Evolutionary conservation across 2,329 filamentous ascomycete genomes (phyloP).

Genomic region (Emmonsiellopsis sp.): DNA sequence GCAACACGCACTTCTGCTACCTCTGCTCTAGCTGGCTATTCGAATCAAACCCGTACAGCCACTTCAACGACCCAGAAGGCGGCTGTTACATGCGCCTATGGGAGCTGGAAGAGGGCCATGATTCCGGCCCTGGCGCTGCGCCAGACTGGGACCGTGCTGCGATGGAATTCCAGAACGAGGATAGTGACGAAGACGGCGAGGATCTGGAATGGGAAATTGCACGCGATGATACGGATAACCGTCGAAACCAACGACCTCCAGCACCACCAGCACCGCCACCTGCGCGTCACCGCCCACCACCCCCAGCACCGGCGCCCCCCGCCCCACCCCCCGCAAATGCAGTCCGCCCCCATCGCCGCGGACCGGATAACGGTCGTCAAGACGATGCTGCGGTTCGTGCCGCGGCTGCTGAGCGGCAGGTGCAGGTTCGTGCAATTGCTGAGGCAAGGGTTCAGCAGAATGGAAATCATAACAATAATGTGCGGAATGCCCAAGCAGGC

Average conservation of each 20-base stretch:
- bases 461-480: not conserved
- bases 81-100: constrained; percentile 78
- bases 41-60: constrained; percentile 70
- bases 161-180: constrained; percentile 10
- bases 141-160: constrained; percentile 2
- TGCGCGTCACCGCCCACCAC: constrained; percentile 28
- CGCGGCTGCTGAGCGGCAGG: constrained; percentile 1
- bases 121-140: constrained; percentile 31
- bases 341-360: constrained; percentile 1
- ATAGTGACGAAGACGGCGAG: constrained; percentile 5
- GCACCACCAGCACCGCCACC: constrained; percentile 26
- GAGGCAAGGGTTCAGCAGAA: not conserved
- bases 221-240: constrained; percentile 21
- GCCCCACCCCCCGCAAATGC: constrained; percentile 12
- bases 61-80: constrained; percentile 68
- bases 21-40: constrained; percentile 82
- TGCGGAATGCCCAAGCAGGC: constrained; percentile 9
- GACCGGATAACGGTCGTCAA: constrained; percentile 8
- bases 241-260: constrained; percentile 23
- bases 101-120: constrained; percentile 79
- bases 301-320: constrained; percentile 29
- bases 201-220: constrained; percentile 10
- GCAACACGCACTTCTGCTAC: constrained; percentile 90
- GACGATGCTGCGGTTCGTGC: constrained; percentile 8
- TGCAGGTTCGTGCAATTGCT: not conserved